Percentiles rank a stretch among this genome's conserved stretches.
Evolutionary conservation across 108 stramenopile genomes (phyloP).

Genomic region (Nitzschia putrida): DNA sequence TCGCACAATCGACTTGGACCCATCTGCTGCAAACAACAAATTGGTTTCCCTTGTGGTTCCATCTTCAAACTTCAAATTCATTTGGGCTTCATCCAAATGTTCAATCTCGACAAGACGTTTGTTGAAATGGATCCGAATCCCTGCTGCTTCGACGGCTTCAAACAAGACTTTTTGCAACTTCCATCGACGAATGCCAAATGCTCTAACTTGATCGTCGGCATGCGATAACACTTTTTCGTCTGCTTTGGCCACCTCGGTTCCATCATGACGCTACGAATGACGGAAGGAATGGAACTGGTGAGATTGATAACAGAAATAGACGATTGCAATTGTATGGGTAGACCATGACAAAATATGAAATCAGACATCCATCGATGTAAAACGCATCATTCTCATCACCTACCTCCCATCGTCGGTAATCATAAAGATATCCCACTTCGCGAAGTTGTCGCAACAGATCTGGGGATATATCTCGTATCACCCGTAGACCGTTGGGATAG

Average conservation of each 20-base stretch:
- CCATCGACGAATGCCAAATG: conserved; percentile 70
- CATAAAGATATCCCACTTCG: conserved; percentile 60
- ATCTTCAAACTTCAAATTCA: conserved; percentile 49
- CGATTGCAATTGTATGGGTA: too few species aligned
- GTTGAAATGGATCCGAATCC: conserved; percentile 55
- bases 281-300: conserved; percentile 13
- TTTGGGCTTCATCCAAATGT: background rate
- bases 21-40: conserved; percentile 61
- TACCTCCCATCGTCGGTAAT: conserved; percentile 56
- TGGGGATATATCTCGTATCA: conserved; percentile 51
- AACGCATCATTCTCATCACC: background rate
- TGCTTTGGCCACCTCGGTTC: conserved; percentile 58
- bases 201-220: conserved; percentile 34
- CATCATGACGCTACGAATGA: conserved; percentile 67
- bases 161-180: conserved; percentile 58
- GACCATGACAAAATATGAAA: too few species aligned
- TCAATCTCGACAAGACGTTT: conserved; percentile 12
- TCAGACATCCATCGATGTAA: too few species aligned
- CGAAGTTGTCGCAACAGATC: conserved; percentile 40
- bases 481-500: conserved; percentile 71
- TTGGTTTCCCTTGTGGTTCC: conserved; percentile 39
- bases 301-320: background rate
- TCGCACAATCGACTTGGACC: conserved; percentile 65
- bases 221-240: conserved; percentile 49
- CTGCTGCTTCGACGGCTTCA: conserved; percentile 43